Evolutionary conservation across 805 yeast genomes (phyloP).

Genomic region (Candida quercuum): DNA sequence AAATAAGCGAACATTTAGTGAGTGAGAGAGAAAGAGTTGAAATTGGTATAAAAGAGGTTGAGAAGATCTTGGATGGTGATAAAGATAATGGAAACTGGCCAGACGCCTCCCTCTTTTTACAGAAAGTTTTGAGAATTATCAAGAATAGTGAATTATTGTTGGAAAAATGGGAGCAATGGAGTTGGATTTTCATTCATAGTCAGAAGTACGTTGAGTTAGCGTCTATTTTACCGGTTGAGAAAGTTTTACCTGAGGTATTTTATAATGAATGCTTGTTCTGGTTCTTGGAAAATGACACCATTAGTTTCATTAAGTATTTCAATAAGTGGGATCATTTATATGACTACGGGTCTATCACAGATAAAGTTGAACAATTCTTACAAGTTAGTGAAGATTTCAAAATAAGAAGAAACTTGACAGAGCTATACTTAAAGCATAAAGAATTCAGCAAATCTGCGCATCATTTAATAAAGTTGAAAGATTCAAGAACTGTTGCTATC

Average conservation of each 20-base stretch:
- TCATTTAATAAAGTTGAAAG: conserved; percentile 54
- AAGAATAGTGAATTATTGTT: conserved; percentile 20
- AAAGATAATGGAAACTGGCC: conserved; percentile 46
- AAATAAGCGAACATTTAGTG: conserved; percentile 56
- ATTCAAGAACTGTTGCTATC: conserved; percentile 49
- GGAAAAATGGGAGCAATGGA: conserved; percentile 63
- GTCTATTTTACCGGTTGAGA: conserved; percentile 45
- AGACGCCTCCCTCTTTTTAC: conserved; percentile 47
- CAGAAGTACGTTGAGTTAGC: conserved; percentile 43
- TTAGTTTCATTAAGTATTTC: conserved; percentile 38
- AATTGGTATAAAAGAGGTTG: conserved; percentile 52
- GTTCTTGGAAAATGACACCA: conserved; percentile 31
- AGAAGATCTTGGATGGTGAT: conserved; percentile 31
- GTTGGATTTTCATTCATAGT: conserved; percentile 44
- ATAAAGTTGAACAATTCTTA: conserved; percentile 9
- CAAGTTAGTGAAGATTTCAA: conserved; percentile 13
- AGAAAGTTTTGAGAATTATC: conserved; percentile 30
- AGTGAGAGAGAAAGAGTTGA: conserved; percentile 43
- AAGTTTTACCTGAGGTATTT: conserved; percentile 24
- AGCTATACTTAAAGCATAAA: conserved; percentile 49
- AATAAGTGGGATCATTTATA: conserved; percentile 56
- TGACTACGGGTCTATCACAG: conserved; percentile 36
- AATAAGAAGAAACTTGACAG: conserved; percentile 43
- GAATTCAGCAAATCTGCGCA: conserved; percentile 60
- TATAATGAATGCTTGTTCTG: conserved; percentile 45